Conservation (phyloP, 352 stramenopile genomes). For the Thalassiosira exigua region DNA sequence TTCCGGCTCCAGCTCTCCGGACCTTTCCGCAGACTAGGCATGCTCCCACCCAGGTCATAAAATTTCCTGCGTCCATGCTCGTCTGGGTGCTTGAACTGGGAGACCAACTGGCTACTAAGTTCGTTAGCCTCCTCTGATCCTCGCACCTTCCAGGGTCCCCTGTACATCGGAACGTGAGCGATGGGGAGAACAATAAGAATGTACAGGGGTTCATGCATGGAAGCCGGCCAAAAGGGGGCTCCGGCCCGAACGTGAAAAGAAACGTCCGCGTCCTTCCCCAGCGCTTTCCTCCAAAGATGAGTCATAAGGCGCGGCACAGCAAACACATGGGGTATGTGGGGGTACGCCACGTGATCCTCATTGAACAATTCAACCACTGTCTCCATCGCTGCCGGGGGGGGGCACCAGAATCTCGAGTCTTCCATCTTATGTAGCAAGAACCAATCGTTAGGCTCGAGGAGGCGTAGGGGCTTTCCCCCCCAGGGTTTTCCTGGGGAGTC, state of each 20-base stretch:
- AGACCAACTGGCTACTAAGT: background rate
- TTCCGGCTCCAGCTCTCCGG: conserved; percentile 10
- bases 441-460: background rate
- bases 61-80: conserved; percentile 17
- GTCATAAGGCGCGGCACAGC: conserved; percentile 11
- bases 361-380: conserved; percentile 20
- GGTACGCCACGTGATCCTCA: conserved; percentile 6
- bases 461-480: background rate
- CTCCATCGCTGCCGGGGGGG: conserved; percentile 26
- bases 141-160: conserved; percentile 9
- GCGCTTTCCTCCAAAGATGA: background rate
- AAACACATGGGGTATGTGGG: conserved; percentile 25
- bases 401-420: conserved; percentile 29
- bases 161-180: conserved; percentile 2
- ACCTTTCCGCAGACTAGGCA: conserved; percentile 33
- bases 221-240: background rate
- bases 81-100: background rate
- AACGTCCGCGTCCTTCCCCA: conserved; percentile 26
- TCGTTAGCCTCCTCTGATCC: background rate
- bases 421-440: background rate
- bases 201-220: conserved; percentile 40
- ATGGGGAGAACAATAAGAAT: conserved; percentile 49
- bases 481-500: background rate
- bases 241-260: conserved; percentile 12
- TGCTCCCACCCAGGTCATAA: conserved; percentile 28